phyloP scores from a whole-genome alignment of 2,329 filamentous ascomycete genomes.

The Orbilia oligospora region DNA sequence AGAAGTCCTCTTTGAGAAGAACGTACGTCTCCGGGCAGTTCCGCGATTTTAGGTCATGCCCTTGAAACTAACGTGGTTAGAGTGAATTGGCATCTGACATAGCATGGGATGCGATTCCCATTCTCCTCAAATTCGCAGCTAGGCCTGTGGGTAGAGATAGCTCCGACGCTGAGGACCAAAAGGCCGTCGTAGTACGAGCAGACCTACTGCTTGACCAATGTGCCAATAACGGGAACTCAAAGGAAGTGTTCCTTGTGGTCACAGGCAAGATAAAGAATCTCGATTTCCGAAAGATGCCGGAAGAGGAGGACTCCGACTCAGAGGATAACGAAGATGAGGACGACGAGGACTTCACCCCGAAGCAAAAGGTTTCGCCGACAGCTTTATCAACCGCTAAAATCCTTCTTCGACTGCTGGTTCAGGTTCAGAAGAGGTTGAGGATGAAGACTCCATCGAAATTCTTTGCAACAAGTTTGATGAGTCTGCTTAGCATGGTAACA shows the following conservation, averaged over 20 bases:
- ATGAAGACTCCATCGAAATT: slow-evolving; percentile 55
- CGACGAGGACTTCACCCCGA: slow-evolving; percentile 27
- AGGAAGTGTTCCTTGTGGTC: slow-evolving; percentile 57
- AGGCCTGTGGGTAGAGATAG: slow-evolving; percentile 35
- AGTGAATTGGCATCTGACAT: slow-evolving; percentile 60
- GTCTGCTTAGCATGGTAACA: slow-evolving; percentile 55
- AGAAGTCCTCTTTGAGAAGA: slow-evolving; percentile 51
- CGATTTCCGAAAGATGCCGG: slow-evolving; percentile 46
- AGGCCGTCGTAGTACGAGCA: slow-evolving; percentile 52
- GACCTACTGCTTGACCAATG: slow-evolving; percentile 45
- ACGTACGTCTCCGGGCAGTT: slow-evolving; percentile 45
- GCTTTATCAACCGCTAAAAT: slow-evolving; percentile 49
- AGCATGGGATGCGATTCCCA: slow-evolving; percentile 58
- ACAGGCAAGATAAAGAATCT: slow-evolving; percentile 47
- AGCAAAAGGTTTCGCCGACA: slow-evolving; percentile 42
- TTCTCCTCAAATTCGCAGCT: slow-evolving; percentile 57
- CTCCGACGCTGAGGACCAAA: slow-evolving; percentile 52
- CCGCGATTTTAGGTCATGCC: not conserved
- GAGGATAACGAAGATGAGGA: slow-evolving; percentile 40
- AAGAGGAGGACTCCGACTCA: slow-evolving; percentile 47
- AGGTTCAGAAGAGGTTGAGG: slow-evolving; percentile 52
- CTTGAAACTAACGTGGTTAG: slow-evolving; percentile 56
- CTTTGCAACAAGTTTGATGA: slow-evolving; percentile 56
- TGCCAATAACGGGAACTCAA: slow-evolving; percentile 46
- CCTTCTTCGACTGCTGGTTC: slow-evolving; percentile 48